These are phyloP conservation scores for Microdochium bolleyi DNA, from an alignment of 2,329 filamentous ascomycete genomes.

Conservation along the genomic window DNA sequence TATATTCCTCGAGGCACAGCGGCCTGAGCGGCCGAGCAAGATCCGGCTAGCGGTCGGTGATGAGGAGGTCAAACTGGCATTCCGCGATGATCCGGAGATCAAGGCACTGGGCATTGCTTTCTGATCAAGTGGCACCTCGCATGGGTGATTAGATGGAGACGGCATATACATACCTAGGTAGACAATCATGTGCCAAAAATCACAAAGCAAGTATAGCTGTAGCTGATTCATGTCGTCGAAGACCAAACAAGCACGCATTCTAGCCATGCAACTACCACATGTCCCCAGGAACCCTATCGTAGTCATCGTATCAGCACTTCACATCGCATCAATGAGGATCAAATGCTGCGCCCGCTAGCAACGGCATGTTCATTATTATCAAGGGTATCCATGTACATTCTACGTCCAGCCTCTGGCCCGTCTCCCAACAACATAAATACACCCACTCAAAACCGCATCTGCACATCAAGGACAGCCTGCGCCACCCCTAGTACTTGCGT, in stretches of 20 bases:
- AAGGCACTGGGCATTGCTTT: slow-evolving; percentile 63
- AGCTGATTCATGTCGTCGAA: too few species aligned
- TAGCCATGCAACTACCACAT: too few species aligned
- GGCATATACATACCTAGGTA: slow-evolving; percentile 4
- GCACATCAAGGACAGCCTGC: not conserved
- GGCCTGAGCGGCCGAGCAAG: slow-evolving; percentile 80
- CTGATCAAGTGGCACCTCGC: slow-evolving; percentile 7
- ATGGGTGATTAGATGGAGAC: slow-evolving; percentile 1
- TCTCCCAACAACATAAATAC: not conserved
- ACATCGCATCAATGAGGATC: too few species aligned
- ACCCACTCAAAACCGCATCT: not conserved
- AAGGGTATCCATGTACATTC: not conserved
- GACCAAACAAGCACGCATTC: too few species aligned
- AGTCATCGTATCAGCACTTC: too few species aligned
- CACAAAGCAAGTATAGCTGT: too few species aligned
- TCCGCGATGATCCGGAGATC: slow-evolving; percentile 82
- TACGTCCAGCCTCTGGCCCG: not conserved
- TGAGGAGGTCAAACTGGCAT: slow-evolving; percentile 82
- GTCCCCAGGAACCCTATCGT: too few species aligned
- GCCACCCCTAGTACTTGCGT: slow-evolving; percentile 56
- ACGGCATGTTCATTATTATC: not conserved
- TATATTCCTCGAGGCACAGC: slow-evolving; percentile 72
- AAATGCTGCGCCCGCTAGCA: too few species aligned
- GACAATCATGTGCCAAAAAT: too few species aligned
- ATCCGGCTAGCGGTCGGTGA: slow-evolving; percentile 80